Percentiles rank a stretch among this genome's conserved stretches.
phyloP scores from a whole-genome alignment of 192 early-diverging fungal species.

The Backusella luteola region DNA sequence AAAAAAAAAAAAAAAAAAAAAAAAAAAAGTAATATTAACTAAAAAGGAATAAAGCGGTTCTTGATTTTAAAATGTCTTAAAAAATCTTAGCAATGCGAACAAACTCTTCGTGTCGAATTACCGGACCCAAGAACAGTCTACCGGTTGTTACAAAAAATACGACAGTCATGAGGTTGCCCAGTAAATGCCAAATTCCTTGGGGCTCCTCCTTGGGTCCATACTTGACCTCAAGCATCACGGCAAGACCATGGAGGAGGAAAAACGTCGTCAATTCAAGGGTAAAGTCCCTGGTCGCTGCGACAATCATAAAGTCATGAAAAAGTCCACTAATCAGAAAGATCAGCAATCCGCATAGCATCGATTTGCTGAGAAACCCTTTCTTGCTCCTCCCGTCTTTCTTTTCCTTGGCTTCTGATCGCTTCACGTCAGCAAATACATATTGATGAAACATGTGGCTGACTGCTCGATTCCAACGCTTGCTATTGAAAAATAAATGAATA shows the following conservation, averaged over 20 bases:
- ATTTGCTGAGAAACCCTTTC: background rate
- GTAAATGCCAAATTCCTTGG: background rate
- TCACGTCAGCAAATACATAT: background rate
- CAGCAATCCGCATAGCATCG: background rate
- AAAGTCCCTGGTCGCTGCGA: background rate
- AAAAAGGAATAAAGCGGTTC: too few species aligned
- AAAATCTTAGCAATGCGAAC: background rate
- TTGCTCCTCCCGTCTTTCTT: background rate
- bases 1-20: too few species aligned
- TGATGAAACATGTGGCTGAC: conserved; percentile 5
- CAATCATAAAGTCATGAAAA: conserved; percentile 12
- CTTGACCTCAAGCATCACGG: background rate
- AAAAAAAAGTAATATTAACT: too few species aligned
- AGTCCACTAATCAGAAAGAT: background rate
- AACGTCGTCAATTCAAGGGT: conserved; percentile 2
- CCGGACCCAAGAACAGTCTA: conserved; percentile 9
- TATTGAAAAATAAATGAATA: background rate
- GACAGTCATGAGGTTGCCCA: background rate
- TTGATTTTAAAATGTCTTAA: background rate
- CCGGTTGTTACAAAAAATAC: conserved; percentile 5
- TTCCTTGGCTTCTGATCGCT: background rate
- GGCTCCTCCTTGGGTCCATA: background rate
- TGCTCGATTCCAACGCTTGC: background rate
- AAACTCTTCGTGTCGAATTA: conserved; percentile 7
- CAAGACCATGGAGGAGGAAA: background rate